Evolutionary conservation across 352 stramenopile species (phyloP).

Genomic region (Phytophthora rubi): DNA sequence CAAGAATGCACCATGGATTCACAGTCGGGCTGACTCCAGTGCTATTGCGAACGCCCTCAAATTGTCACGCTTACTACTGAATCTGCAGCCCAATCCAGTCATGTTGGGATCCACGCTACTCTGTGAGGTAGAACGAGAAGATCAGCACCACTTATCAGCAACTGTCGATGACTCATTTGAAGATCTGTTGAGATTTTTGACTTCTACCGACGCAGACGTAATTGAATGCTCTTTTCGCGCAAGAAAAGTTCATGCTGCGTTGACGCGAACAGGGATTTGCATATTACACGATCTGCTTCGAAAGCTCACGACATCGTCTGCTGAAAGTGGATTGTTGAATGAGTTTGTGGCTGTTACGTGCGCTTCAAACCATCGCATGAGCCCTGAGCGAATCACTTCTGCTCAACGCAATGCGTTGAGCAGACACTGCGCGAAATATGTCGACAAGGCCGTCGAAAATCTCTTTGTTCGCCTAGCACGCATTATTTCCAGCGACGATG

Average conservation of each 20-base stretch:
- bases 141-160: not conserved
- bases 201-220: conserved; percentile 2
- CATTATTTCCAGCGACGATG: conserved; percentile 47
- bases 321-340: conserved; percentile 47
- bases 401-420: not conserved
- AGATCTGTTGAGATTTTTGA: conserved; percentile 34
- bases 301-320: conserved; percentile 55
- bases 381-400: not conserved
- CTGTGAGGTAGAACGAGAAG: not conserved
- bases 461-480: conserved; percentile 56
- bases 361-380: not conserved
- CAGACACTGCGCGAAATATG: conserved; percentile 10
- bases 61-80: conserved; percentile 18
- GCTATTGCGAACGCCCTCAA: conserved; percentile 13
- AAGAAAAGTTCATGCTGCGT: conserved; percentile 20
- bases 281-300: conserved; percentile 60
- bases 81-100: conserved; percentile 22
- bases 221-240: conserved; percentile 11
- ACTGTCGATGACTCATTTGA: conserved; percentile 9
- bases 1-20: not conserved
- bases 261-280: conserved; percentile 45
- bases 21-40: conserved; percentile 1
- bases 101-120: conserved; percentile 14
- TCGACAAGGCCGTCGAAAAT: conserved; percentile 54
- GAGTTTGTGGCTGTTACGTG: conserved; percentile 36